phyloP scores from a whole-genome alignment of 2,329 filamentous ascomycete species.

The Xylogone sp. region DNA sequence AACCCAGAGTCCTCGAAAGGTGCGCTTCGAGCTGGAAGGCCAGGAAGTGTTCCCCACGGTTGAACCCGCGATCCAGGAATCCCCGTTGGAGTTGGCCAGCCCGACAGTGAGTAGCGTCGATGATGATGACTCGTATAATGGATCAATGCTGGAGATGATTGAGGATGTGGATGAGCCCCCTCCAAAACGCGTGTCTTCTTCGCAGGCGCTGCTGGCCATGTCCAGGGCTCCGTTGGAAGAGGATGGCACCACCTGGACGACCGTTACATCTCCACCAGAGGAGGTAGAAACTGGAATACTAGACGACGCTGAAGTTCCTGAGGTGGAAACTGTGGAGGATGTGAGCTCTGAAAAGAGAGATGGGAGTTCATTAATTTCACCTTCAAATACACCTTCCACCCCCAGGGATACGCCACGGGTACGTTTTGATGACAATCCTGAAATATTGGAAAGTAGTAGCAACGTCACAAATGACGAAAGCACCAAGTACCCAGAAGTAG shows the following conservation, averaged over 20 bases:
- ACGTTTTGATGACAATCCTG: too few species aligned
- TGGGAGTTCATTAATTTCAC: too few species aligned
- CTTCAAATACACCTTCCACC: too few species aligned
- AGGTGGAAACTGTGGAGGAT: neutral
- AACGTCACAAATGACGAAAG: too few species aligned
- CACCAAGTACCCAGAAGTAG: too few species aligned
- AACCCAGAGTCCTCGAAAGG: conserved; percentile 52
- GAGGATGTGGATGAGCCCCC: conserved; percentile 34
- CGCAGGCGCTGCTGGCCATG: conserved; percentile 48
- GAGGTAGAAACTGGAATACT: conserved; percentile 14
- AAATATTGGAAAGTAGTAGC: too few species aligned
- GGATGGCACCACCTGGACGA: conserved; percentile 30
- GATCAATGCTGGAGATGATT: conserved; percentile 19
- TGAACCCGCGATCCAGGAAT: conserved; percentile 36
- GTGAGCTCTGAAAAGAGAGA: too few species aligned
- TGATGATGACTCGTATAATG: conserved; percentile 30
- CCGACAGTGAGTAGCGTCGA: conserved; percentile 5
- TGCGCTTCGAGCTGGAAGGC: conserved; percentile 59
- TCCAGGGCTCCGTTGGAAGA: conserved; percentile 48
- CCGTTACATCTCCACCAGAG: conserved; percentile 26
- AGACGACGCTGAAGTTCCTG: conserved; percentile 1
- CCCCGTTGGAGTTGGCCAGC: conserved; percentile 10
- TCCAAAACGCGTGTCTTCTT: conserved; percentile 53
- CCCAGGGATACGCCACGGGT: too few species aligned
- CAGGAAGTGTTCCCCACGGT: conserved; percentile 57